Base-by-base conservation (phyloP, 2,329 filamentous ascomycete species). In the Cytospora leucostoma region DNA sequence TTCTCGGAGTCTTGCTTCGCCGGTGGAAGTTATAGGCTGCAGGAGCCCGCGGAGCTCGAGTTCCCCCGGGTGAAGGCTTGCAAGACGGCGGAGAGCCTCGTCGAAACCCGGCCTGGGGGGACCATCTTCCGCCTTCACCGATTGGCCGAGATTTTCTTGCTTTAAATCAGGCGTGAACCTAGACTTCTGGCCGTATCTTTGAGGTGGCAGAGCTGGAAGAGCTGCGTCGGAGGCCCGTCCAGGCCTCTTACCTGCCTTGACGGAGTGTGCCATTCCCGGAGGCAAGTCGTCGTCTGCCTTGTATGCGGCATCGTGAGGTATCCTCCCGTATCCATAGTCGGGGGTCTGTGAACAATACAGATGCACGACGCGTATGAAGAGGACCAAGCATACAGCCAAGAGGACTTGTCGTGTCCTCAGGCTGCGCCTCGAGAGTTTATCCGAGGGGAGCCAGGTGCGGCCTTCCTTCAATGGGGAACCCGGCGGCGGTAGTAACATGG, bases 1-100 rank as follows among this genome's bases (percentile, higher is more conserved):
- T 63, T 79, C 77, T 19, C 73, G 72, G 44, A 79, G 71, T 56
- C 74, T 72, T 56, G 73, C 71, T 59, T 77, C 74, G 34, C 77
- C 77, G 2, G 76, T 76, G 3, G n/a, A 35, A 19, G 75, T 69
- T 52, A 79, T 74, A 4, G 75, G 73, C 6, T 74, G 71, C 2
- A 78, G 68, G 10, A 78, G 68, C 32, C 75, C 74, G 50, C 72
- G 74, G 66, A 73, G 71, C 55, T 71, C 70, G 13, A 73, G 68
- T 53, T 75, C 73, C 60, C 74, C 71, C 5, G 74, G 74, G 0
- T 72, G 66, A 34, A 74, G 61, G 51, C 68, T 66, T 40, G 73
- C 69, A 21, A 74, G 51, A 32, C 71, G 67, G 13, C 68, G 60
- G 11, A 73, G 61, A 19, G 71, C 69, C 19, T 64, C 59, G 47